Evolutionary conservation across 306 rosid species (phyloP).

Genomic region (Echinosophora koreensis): DNA sequence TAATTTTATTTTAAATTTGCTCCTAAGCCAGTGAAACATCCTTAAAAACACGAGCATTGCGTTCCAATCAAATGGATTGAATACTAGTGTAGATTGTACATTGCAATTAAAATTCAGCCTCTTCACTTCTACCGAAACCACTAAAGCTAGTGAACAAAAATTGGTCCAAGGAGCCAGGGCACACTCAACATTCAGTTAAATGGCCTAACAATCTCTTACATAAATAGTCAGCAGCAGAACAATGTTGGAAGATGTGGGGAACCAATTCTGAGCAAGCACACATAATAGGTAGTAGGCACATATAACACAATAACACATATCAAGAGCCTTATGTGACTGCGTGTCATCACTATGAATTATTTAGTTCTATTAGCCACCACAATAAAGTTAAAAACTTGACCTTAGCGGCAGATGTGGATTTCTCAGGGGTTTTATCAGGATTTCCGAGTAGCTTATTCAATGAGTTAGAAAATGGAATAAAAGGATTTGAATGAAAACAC

Average conservation of each 20-base stretch:
- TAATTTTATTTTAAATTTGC: too few relatives aligned
- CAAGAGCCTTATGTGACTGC: not conserved
- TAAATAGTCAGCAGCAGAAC: slow-evolving; percentile 9
- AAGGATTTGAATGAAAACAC: not conserved
- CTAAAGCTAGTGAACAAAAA: not conserved
- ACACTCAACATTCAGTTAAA: not conserved
- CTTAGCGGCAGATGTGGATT: not conserved
- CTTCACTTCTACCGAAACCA: not conserved
- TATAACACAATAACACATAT: not conserved
- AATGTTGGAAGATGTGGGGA: not conserved
- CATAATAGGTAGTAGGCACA: not conserved
- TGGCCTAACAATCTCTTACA: not conserved
- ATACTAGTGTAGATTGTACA: not conserved
- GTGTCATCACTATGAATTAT: not conserved
- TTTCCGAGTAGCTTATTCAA: not conserved
- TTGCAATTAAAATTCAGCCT: not conserved
- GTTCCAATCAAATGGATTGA: too few relatives aligned
- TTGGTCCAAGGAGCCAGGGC: not conserved
- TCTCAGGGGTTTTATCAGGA: not conserved
- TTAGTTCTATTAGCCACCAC: not conserved
- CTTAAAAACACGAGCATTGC: too few relatives aligned
- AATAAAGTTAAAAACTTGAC: not conserved
- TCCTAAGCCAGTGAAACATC: too few relatives aligned
- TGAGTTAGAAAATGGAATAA: not conserved
- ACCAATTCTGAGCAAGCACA: slow-evolving; percentile 4